phyloP scores from a whole-genome alignment of 164 flowering plant species.

The Buxus sempervirens region DNA sequence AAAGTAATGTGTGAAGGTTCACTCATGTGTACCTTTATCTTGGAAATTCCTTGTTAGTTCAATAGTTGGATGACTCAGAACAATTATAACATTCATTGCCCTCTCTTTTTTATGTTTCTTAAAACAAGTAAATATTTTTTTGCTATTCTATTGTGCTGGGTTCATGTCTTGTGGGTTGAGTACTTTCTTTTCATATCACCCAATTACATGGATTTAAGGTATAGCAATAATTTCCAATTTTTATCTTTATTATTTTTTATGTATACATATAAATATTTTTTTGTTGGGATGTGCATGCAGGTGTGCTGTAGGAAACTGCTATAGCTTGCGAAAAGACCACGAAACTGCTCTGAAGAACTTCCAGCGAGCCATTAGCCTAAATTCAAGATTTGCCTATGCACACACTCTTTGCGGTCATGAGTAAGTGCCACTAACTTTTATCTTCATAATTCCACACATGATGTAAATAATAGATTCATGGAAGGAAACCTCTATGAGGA shows the following conservation, averaged over 20 bases:
- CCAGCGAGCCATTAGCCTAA: conserved; percentile 83
- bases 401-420: conserved; percentile 99
- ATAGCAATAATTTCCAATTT: not conserved
- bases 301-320: conserved; percentile 99
- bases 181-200: not conserved
- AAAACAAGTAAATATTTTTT: not conserved
- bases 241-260: too few relatives aligned
- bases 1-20: not conserved
- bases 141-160: not conserved
- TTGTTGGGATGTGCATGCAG: conserved; percentile 41
- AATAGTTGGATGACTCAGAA: not conserved
- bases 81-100: not conserved
- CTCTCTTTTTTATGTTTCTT: not conserved
- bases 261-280: too few relatives aligned
- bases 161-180: not conserved
- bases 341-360: conserved; percentile 94
- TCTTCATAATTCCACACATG: not conserved
- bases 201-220: not conserved
- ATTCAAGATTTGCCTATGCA: conserved; percentile 87
- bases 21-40: not conserved
- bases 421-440: conserved; percentile 34
- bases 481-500: too few relatives aligned
- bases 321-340: conserved; percentile 97
- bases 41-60: too few relatives aligned
- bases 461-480: too few relatives aligned